Evolutionary conservation across 345 rosid species (phyloP).

Genomic region (Zanthoxylum bungeanum): DNA sequence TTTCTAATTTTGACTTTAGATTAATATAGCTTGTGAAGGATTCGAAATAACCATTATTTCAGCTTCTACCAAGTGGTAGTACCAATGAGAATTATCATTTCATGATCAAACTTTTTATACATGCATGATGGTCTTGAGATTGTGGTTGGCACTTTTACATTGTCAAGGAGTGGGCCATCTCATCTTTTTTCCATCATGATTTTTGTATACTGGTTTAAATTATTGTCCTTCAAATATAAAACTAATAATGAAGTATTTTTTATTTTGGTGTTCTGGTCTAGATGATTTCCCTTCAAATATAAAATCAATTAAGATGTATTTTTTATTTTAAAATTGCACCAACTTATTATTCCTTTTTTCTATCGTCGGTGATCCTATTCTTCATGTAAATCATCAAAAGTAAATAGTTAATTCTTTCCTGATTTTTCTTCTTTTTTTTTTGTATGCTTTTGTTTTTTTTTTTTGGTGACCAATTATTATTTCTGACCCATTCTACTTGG

Average conservation of each 20-base stretch:
- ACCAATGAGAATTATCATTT: neutral
- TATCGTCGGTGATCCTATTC: neutral
- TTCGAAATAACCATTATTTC: neutral
- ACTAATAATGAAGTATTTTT: too few relatives aligned
- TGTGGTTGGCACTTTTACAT: neutral
- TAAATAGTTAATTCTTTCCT: neutral
- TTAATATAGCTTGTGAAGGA: constrained; percentile 1
- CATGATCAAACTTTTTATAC: neutral
- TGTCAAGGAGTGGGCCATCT: neutral
- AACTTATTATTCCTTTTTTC: too few relatives aligned
- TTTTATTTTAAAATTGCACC: neutral
- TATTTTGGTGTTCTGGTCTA: neutral
- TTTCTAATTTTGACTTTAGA: neutral
- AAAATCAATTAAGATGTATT: neutral
- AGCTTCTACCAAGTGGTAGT: neutral
- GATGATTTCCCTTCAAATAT: neutral
- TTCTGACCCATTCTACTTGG: constrained; percentile 14
- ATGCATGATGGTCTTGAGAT: neutral
- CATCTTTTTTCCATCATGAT: neutral
- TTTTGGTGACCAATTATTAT: neutral
- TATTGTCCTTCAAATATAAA: too few relatives aligned
- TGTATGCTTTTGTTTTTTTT: too few relatives aligned
- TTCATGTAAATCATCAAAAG: neutral
- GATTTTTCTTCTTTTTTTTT: neutral
- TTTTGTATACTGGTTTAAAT: too few relatives aligned